Percentiles rank a stretch among this genome's conserved stretches.
These are phyloP conservation scores for Lagenaria siceraria DNA, from an alignment of 306 rosid species.

Conservation along the genomic window DNA sequence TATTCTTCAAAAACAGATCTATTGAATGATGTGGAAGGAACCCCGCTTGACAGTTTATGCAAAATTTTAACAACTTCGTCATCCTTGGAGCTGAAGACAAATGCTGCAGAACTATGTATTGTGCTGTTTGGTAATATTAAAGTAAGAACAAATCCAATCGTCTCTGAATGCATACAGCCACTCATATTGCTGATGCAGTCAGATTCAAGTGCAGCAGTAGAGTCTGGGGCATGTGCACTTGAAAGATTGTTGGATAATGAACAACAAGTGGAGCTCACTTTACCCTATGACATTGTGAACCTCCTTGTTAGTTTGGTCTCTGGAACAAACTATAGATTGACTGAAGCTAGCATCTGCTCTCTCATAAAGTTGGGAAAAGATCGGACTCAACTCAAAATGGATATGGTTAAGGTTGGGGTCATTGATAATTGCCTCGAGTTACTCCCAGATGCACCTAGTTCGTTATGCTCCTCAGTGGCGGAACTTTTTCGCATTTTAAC, in stretches of 20 bases:
- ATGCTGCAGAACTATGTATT: constrained; percentile 76
- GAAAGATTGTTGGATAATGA: constrained; percentile 87
- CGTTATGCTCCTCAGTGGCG: constrained; percentile 80
- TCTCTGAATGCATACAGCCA: constrained; percentile 65
- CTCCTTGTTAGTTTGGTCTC: constrained; percentile 79
- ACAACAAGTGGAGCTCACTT: constrained; percentile 71
- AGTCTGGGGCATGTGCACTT: constrained; percentile 81
- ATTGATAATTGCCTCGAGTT: constrained; percentile 66
- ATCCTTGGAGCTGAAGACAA: constrained; percentile 59
- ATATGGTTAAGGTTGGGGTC: constrained; percentile 79
- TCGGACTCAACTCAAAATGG: constrained; percentile 65
- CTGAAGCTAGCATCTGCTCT: constrained; percentile 65
- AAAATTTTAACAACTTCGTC: constrained; percentile 61
- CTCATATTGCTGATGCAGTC: constrained; percentile 69
- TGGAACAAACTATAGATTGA: constrained; percentile 61
- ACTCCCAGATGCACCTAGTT: constrained; percentile 70
- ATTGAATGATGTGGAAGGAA: constrained; percentile 71
- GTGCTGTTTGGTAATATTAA: constrained; percentile 50
- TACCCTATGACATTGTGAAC: constrained; percentile 53
- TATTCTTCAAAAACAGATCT: constrained; percentile 46
- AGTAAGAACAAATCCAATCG: constrained; percentile 60
- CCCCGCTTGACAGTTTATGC: constrained; percentile 61
- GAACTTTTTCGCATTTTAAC: constrained; percentile 91
- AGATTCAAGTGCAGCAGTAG: constrained; percentile 44
- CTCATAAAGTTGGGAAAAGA: constrained; percentile 88